Evolutionary conservation across 495 filamentous ascomycete genomes (phyloP), one percentile per base, ranked within the genome.

Genomic region (Aspergillus taichungensis): DNA sequence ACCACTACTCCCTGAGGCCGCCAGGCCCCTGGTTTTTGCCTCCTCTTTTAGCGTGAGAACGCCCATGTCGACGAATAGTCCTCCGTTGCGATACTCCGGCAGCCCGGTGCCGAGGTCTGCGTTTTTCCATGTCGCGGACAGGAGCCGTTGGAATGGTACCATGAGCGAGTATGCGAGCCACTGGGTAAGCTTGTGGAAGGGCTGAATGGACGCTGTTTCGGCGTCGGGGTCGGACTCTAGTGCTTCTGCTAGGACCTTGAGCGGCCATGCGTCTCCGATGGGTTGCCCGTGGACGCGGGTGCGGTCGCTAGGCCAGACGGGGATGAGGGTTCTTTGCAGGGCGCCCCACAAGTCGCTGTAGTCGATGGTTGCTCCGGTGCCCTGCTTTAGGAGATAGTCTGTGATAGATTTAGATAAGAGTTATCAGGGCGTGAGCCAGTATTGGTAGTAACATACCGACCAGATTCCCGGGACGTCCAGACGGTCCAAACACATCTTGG

Each of bases 91-190:
- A 53, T 94, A 94, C 55, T 95, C 88, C 0, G 88, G 86, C 0
- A 95, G 68, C 6, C 88, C 88, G 4, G 88, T 95, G 36, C 90
- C 76, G 2, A 88, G 74, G 46, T 90, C 78, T 8, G 78, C 73
- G 12, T 88, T 88, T 6, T 80, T 82, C 66, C 89, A 92, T 43
- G 85, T 77, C 12, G 88, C 80, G 37, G 78, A 73, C 43, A 92
- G 74, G 5, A 95, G 63, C 49, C 78, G 85, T 14, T 79, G 74
- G 78, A 95, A 92, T 0, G 88, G 88, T 11, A 88, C 85, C 78
- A 90, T 88, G 24, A 95, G 68, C 13, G 88, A 94, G 64, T 94
- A 95, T 6, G 83, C 80, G 43, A 91, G 80, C 87, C 87, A 94
- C 53, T 94, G 87, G 0, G 87, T 90, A 27, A 91, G 77, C 56